Conservation (phyloP, 768 basidiomycete species). For the Mrakia hoshinonis region DNA sequence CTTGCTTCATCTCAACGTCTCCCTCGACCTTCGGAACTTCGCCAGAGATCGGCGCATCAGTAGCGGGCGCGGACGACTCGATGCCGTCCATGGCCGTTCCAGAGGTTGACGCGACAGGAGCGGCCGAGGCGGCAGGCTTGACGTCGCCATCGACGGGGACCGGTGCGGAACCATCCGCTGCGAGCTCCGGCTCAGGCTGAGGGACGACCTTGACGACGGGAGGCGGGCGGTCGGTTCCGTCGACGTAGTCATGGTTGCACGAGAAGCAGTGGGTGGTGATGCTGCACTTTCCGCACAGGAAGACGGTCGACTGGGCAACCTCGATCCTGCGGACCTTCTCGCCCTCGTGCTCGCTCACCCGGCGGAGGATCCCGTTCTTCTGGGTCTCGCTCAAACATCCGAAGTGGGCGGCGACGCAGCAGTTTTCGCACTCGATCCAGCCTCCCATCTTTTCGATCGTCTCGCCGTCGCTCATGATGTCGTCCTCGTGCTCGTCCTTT, state of each 20-base stretch:
- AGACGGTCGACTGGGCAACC: slow-evolving; percentile 12
- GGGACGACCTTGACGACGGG: background rate
- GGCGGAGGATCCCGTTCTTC: background rate
- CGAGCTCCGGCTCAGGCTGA: background rate
- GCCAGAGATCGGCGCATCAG: background rate
- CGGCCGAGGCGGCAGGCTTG: background rate
- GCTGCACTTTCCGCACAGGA: slow-evolving; percentile 14
- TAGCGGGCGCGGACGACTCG: background rate
- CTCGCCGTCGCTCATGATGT: slow-evolving; percentile 51
- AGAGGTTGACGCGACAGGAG: background rate
- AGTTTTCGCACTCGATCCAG: slow-evolving; percentile 76
- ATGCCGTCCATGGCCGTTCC: background rate
- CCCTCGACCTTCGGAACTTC: slow-evolving; percentile 52
- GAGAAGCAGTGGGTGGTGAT: slow-evolving; percentile 16
- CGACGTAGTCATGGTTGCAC: slow-evolving; percentile 11
- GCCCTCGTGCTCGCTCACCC: background rate
- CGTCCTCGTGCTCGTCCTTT: slow-evolving; percentile 48
- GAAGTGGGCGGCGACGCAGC: slow-evolving; percentile 50
- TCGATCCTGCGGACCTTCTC: background rate
- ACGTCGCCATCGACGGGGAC: background rate
- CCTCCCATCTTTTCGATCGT: slow-evolving; percentile 54
- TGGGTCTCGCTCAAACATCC: slow-evolving; percentile 21
- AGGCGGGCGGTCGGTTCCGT: background rate
- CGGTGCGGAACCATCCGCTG: background rate
- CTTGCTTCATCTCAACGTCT: slow-evolving; percentile 6